Evolutionary conservation across 129 eudicot genomes (phyloP).

Genomic region (Flaveria robusta): DNA sequence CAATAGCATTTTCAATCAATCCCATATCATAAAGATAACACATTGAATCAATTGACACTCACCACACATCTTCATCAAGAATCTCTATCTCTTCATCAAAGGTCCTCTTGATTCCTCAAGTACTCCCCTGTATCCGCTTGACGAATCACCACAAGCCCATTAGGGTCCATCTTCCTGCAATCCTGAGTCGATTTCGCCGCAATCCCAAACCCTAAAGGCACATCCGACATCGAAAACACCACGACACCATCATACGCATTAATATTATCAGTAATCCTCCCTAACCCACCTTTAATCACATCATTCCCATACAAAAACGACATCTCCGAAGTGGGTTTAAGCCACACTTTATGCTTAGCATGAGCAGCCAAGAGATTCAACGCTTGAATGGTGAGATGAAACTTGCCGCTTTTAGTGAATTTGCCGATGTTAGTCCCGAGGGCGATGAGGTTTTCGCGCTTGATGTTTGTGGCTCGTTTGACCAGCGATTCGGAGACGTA

Average conservation of each 20-base stretch:
- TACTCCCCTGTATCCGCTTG: conserved; percentile 96
- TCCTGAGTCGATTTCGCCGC: conserved; percentile 86
- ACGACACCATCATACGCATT: conserved; percentile 81
- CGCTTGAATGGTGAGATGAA: conserved; percentile 73
- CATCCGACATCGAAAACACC: conserved; percentile 87
- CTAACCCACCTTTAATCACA: conserved; percentile 90
- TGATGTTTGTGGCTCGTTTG: conserved; percentile 89
- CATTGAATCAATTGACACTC: neutral
- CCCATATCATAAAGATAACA: too few relatives aligned
- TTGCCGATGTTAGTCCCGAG: conserved; percentile 83
- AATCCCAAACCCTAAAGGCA: conserved; percentile 90
- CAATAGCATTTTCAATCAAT: neutral
- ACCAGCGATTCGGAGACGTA: conserved; percentile 86
- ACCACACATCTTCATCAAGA: neutral
- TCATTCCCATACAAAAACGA: conserved; percentile 85
- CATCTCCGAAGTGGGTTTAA: conserved; percentile 93
- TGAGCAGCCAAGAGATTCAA: conserved; percentile 67
- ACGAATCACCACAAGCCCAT: conserved; percentile 81
- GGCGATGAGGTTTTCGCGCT: conserved; percentile 74
- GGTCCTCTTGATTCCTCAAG: conserved; percentile 92
- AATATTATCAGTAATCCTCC: conserved; percentile 89
- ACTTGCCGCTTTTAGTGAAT: conserved; percentile 75
- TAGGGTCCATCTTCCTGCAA: conserved; percentile 91
- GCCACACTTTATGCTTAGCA: conserved; percentile 94
- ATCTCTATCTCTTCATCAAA: conserved; percentile 36